Percentiles rank a stretch among this genome's conserved stretches.
phyloP scores from a whole-genome alignment of 805 yeast species.

The Candida orba region DNA sequence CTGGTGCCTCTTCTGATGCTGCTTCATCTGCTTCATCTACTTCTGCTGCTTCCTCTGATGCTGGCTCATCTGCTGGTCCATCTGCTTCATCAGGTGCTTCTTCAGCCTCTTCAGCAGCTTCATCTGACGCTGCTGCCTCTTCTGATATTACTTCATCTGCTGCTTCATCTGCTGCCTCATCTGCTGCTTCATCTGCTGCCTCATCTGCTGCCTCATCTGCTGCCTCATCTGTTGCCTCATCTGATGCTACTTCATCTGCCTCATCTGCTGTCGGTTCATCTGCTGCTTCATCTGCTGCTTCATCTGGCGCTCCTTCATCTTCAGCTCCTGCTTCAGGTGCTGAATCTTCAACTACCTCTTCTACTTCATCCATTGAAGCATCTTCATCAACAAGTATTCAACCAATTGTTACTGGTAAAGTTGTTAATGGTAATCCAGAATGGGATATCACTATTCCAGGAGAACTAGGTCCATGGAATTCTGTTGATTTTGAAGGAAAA shows the following conservation, averaged over 20 bases:
- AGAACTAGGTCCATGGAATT: slow-evolving; percentile 3
- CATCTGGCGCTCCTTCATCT: neutral
- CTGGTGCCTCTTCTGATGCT: neutral
- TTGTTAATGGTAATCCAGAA: neutral
- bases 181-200: neutral
- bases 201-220: neutral
- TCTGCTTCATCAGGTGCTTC: neutral
- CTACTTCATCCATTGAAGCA: neutral
- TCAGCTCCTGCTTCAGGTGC: neutral
- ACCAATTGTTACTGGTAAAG: neutral
- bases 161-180: neutral
- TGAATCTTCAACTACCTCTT: neutral
- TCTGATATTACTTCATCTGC: neutral
- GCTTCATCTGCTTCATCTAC: neutral
- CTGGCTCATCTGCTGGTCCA: neutral
- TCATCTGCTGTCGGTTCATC: neutral
- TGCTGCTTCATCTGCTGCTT: neutral
- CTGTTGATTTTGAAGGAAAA: neutral
- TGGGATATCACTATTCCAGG: slow-evolving; percentile 2
- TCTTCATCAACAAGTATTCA: neutral
- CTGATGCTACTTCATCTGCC: neutral
- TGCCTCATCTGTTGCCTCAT: neutral
- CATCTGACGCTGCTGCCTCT: neutral
- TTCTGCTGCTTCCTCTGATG: neutral
- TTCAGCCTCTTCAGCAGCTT: neutral